Conservation (phyloP, 2,329 filamentous ascomycete species). For the Gyromitra esculenta region DNA sequence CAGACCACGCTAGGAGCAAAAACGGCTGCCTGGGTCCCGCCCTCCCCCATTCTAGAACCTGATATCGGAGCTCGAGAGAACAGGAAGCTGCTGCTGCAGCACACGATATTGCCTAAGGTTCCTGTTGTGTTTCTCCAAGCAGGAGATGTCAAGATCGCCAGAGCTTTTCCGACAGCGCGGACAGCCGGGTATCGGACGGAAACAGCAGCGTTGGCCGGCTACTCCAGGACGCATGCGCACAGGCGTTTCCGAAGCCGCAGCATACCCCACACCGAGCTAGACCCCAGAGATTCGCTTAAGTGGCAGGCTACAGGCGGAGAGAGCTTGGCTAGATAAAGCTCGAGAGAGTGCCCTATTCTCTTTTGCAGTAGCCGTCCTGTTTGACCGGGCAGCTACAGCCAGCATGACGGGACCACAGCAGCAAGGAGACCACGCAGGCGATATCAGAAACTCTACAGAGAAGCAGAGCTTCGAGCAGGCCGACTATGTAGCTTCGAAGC, state of each 20-base stretch:
- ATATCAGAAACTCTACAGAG: constrained; percentile 7
- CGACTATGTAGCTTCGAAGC: neutral
- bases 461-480: constrained; percentile 22
- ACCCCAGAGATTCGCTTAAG: constrained; percentile 17
- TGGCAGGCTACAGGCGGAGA: neutral
- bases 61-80: neutral
- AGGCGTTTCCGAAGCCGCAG: neutral
- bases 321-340: constrained; percentile 33
- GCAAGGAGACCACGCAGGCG: neutral
- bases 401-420: constrained; percentile 10
- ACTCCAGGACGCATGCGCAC: neutral
- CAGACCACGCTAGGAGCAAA: neutral
- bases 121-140: neutral
- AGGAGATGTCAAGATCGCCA: neutral
- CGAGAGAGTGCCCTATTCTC: neutral
- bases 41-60: neutral
- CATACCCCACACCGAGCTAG: constrained; percentile 34
- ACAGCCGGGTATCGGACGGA: neutral
- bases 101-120: neutral
- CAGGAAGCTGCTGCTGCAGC: neutral
- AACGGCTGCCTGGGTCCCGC: neutral
- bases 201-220: neutral
- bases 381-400: neutral
- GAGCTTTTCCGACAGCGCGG: neutral
- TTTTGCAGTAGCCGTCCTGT: neutral